Conservation (phyloP, 2,329 filamentous ascomycete genomes). For the Byssothecium circinans region DNA sequence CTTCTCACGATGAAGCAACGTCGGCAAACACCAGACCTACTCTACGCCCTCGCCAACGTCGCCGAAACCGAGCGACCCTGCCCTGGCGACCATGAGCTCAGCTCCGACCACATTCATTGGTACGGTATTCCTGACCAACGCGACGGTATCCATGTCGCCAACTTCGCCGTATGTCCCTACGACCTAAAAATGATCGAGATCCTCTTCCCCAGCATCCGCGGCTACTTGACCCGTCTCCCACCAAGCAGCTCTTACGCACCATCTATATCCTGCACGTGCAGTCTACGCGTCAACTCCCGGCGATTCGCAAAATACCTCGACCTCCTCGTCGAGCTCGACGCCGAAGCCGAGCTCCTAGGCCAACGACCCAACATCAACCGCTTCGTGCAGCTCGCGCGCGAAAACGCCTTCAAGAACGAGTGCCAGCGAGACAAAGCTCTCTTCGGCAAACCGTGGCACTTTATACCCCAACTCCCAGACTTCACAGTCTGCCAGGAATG, state of each 20-base stretch:
- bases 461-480: slow-evolving; percentile 72
- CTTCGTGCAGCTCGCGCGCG: slow-evolving; percentile 65
- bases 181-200: slow-evolving; percentile 73
- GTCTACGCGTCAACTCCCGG: slow-evolving; percentile 64
- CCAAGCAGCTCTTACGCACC: slow-evolving; percentile 50
- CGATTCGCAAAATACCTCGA: slow-evolving; percentile 62
- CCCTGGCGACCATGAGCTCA: slow-evolving; percentile 58
- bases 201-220: slow-evolving; percentile 71
- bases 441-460: slow-evolving; percentile 71
- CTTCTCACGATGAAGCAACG: slow-evolving; percentile 74
- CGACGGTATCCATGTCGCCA: slow-evolving; percentile 63
- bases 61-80: slow-evolving; percentile 59
- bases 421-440: slow-evolving; percentile 68
- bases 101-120: slow-evolving; percentile 63
- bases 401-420: slow-evolving; percentile 49
- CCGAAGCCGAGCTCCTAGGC: slow-evolving; percentile 38
- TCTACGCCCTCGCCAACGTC: slow-evolving; percentile 69
- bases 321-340: slow-evolving; percentile 57
- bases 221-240: slow-evolving; percentile 60
- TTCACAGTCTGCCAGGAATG: slow-evolving; percentile 88
- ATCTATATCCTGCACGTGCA: slow-evolving; percentile 58
- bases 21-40: slow-evolving; percentile 65
- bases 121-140: slow-evolving; percentile 72
- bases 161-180: slow-evolving; percentile 74
- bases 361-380: slow-evolving; percentile 58